Evolutionary conservation across 805 yeast genomes (phyloP), one percentile per base, ranked within the genome.

Genomic region (Hanseniaspora guilliermondii): DNA sequence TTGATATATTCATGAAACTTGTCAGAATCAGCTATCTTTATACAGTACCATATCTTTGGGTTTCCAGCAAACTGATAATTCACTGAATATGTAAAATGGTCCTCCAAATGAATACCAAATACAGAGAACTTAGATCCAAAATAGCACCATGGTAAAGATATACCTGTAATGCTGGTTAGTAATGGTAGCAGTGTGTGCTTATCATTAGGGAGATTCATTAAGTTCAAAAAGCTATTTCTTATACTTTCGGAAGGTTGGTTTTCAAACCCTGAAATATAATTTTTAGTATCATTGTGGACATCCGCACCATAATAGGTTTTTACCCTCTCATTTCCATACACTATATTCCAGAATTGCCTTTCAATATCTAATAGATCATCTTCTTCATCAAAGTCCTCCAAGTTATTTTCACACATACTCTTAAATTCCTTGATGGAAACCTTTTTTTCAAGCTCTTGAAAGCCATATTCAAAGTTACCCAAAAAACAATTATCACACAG

Each of bases 101-200:
- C 97, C 63, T 89, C 97, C 56, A 85, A 83, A 66, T 91, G 97
- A 96, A 97, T 91, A 67, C 97, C 89, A 64, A 91, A 91, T 0
- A 97, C 87, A 2, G 95, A 84, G 61, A 87, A 80, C 49, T 87
- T 73, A 50, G 94, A 86, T 0, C 97, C 97, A 16, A 89, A 79
- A 62, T 89, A 89, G 2, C 88, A 76, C 97, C 97, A 89, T 0
- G 97, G 97, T 19, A 85, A 77, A 0, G 97, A 88, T 87, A 89
- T 89, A 0, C 97, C 97, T 0, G 95, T 83, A 2, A 91, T 84
- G 33, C 78, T 76, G 55, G 78, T 77, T 55, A 84, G 74, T 60
- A 78, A 78, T 55, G 81, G 80, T 50, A 85, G 69, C n/a, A 85
- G 67, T 0, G 95, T 85, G 0, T 87, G 84, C 39, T 74, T 67